Conservation (phyloP, 768 basidiomycete genomes). For the Rhodotorula babjevae region DNA sequence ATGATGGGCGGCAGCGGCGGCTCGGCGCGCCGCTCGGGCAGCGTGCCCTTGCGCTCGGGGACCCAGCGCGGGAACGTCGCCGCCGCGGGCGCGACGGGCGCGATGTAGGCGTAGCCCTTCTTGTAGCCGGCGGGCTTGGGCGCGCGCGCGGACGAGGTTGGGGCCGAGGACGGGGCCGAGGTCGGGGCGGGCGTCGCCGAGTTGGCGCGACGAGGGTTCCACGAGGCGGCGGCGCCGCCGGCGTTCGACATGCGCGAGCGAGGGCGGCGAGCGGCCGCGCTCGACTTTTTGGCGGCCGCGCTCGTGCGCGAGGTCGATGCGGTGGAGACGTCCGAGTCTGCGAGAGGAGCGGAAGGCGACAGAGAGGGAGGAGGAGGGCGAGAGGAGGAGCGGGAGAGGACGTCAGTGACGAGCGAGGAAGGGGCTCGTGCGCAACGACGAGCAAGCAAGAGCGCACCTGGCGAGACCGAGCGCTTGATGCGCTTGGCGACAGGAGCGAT, state of each 20-base stretch:
- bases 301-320: neutral
- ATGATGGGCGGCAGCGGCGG: slow-evolving; percentile 19
- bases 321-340: slow-evolving; percentile 1
- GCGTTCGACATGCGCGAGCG: neutral
- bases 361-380: too few species aligned
- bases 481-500: slow-evolving; percentile 7
- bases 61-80: neutral
- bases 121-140: neutral
- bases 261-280: neutral
- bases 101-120: neutral
- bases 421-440: too few species aligned
- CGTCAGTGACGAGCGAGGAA: neutral
- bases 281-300: neutral
- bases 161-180: neutral
- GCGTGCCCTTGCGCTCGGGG: slow-evolving; percentile 3
- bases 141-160: neutral
- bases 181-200: too few species aligned
- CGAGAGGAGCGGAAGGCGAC: neutral
- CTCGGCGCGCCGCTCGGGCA: neutral
- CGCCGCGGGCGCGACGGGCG: neutral
- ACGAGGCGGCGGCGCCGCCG: too few species aligned
- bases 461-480: slow-evolving; percentile 16
- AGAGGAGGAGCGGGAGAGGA: too few species aligned
- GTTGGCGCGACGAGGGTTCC: neutral
- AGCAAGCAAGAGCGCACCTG: neutral